Evolutionary conservation across 2,329 filamentous ascomycete genomes (phyloP).

Genomic region (Blastomyces gilchristii): DNA sequence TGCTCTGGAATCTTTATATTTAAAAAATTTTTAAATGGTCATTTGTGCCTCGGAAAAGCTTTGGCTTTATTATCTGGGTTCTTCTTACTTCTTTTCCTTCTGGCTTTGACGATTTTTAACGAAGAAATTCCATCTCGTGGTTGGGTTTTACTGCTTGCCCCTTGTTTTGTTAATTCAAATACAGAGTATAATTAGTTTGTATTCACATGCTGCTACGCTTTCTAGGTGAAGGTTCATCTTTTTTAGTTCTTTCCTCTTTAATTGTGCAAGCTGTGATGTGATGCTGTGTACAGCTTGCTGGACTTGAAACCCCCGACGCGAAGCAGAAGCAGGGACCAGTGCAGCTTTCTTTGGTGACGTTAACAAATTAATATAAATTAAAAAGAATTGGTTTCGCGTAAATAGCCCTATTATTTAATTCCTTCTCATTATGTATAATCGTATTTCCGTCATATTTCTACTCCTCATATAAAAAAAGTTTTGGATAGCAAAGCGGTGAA

Average conservation of each 20-base stretch:
- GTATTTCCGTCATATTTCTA: neutral
- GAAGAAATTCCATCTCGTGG: neutral
- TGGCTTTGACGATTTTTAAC: neutral
- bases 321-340: neutral
- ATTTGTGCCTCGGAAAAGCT: neutral
- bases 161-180: neutral
- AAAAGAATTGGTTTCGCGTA: neutral
- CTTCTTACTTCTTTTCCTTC: neutral
- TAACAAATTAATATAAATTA: neutral
- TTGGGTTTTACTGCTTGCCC: neutral
- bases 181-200: neutral
- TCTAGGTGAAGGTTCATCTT: neutral
- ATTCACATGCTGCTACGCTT: neutral
- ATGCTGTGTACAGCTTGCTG: neutral
- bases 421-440: neutral
- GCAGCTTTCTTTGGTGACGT: neutral
- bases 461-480: neutral
- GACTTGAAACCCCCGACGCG: neutral
- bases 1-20: neutral
- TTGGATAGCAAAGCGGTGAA: neutral
- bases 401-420: neutral
- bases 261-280: neutral
- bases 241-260: neutral
- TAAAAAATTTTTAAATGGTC: no score
- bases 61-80: neutral